Conservation (phyloP, 352 stramenopile species). For the Phytophthora multivora region DNA sequence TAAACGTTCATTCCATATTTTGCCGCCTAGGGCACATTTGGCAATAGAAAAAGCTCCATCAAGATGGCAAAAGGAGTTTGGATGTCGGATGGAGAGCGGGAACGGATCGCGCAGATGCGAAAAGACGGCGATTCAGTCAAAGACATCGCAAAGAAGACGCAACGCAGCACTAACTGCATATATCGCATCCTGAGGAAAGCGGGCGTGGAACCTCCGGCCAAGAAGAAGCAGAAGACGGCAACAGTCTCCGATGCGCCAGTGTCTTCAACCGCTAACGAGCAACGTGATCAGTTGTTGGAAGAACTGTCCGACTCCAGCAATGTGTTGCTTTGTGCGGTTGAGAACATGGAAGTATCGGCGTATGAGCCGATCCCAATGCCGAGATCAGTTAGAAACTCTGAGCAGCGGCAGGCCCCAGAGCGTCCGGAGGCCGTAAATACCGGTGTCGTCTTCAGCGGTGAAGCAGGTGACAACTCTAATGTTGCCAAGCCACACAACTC, state of each 20-base stretch:
- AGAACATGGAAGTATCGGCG: conserved; percentile 30
- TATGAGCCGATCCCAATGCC: conserved; percentile 30
- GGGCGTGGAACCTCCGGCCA: conserved; percentile 15
- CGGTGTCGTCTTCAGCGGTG: conserved; percentile 12
- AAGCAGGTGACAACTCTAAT: neutral
- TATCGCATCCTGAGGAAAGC: conserved; percentile 38
- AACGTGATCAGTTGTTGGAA: conserved; percentile 6
- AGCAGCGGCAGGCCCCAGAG: conserved; percentile 4
- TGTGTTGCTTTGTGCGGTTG: conserved; percentile 26
- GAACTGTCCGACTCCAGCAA: conserved; percentile 16
- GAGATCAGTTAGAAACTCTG: neutral
- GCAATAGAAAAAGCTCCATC: conserved; percentile 6
- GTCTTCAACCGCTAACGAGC: conserved; percentile 1
- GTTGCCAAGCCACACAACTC: neutral
- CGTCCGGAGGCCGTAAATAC: conserved; percentile 6
- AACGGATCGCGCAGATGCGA: conserved; percentile 47
- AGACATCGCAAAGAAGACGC: conserved; percentile 40
- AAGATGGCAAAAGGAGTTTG: conserved; percentile 49
- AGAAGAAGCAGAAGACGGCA: conserved; percentile 11
- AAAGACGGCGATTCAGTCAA: conserved; percentile 38
- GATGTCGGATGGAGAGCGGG: conserved; percentile 46
- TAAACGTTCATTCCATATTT: conserved; percentile 27
- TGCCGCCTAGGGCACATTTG: neutral
- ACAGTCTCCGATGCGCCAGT: neutral
- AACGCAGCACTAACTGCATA: conserved; percentile 47